These are phyloP conservation scores for Leishmania tropica DNA, from an alignment of 208 protist genomes.

Conservation along the genomic window DNA sequence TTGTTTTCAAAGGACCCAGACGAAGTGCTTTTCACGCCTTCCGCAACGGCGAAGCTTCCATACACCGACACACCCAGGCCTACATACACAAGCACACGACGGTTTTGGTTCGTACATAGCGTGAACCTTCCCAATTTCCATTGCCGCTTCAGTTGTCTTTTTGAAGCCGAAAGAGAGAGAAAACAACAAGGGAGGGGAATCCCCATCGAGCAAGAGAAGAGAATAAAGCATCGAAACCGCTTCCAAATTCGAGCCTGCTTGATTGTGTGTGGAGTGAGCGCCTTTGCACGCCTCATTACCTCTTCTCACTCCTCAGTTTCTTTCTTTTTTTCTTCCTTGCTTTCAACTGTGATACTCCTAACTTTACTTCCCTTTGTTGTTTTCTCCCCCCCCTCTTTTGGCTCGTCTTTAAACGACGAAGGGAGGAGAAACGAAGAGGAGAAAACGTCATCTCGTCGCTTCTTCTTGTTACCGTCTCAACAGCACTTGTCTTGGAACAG, in stretches of 20 bases:
- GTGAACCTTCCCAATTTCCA: background rate
- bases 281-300: background rate
- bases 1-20: background rate
- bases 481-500: background rate
- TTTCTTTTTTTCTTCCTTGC: background rate
- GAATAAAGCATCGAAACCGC: background rate
- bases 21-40: background rate
- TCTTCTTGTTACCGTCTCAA: constrained; percentile 2
- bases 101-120: constrained; percentile 3
- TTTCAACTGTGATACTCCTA: background rate
- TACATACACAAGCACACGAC: background rate
- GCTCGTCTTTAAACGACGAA: background rate
- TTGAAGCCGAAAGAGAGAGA: background rate
- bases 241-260: background rate
- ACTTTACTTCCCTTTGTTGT: background rate
- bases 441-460: background rate
- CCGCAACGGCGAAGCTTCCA: background rate
- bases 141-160: background rate
- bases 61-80: background rate
- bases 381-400: background rate
- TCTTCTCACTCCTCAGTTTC: background rate
- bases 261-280: background rate
- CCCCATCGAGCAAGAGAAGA: background rate
- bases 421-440: background rate
- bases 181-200: background rate